A percentile compares a stretch with the other conserved stretches of the same genome.
Evolutionary conservation across 768 basidiomycete genomes (phyloP).

Genomic region (Boletellus ananas): DNA sequence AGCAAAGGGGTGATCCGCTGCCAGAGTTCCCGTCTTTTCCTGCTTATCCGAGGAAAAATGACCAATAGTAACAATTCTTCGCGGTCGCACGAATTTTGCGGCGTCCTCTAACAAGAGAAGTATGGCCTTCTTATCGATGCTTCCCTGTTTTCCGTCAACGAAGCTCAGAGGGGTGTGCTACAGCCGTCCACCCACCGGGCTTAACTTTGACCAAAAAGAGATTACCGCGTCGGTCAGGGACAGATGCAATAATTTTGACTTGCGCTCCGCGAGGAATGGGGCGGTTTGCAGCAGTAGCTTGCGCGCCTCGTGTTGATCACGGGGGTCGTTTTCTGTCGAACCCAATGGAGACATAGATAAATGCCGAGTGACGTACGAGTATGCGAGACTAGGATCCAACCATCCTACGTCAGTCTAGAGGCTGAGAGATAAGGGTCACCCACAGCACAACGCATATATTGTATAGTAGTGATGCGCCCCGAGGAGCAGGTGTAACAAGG

Average conservation of each 20-base stretch:
- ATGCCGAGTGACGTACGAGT: conserved; percentile 62
- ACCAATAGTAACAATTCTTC: conserved; percentile 18
- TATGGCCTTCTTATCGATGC: conserved; percentile 41
- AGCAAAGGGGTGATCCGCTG: conserved; percentile 14
- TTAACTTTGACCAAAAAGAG: conserved; percentile 64
- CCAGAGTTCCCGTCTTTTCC: background rate
- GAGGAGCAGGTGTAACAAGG: conserved; percentile 39
- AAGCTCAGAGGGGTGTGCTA: background rate
- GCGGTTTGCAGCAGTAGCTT: conserved; percentile 47
- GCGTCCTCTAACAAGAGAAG: conserved; percentile 56
- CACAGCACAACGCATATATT: conserved; percentile 70
- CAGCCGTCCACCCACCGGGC: conserved; percentile 26
- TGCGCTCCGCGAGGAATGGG: conserved; percentile 63
- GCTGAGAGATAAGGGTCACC: conserved; percentile 23
- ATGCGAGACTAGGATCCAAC: conserved; percentile 50
- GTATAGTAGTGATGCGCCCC: conserved; percentile 50
- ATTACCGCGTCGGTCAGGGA: conserved; percentile 51
- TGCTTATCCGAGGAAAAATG: background rate
- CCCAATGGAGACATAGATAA: conserved; percentile 58
- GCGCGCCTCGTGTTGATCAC: conserved; percentile 46
- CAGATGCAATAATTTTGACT: conserved; percentile 50
- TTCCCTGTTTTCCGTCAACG: conserved; percentile 27
- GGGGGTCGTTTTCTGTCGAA: conserved; percentile 33
- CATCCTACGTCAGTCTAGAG: background rate
- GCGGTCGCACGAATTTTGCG: conserved; percentile 48